Evolutionary conservation across 2,329 filamentous ascomycete species (phyloP), one percentile per base, ranked within the genome.

Genomic region (Cadophora gregata): DNA sequence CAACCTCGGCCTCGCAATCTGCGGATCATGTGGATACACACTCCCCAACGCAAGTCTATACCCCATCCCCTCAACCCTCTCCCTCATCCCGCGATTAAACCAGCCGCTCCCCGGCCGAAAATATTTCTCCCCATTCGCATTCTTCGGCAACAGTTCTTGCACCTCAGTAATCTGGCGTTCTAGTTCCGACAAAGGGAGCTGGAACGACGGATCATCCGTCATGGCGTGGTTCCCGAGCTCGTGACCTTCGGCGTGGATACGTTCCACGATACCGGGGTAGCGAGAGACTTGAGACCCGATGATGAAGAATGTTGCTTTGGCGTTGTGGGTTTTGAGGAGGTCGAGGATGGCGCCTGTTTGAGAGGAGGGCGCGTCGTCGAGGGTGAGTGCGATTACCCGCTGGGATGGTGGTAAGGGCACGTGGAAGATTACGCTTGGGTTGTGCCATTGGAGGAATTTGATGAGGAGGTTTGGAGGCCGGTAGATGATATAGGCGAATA

Each of bases 21-120:
- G 93, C n/a, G 93, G 89, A 80, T 97, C 93, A 80, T 97, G 93
- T 5, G 93, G 93, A 79, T 96, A 97, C 48, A 97, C 89, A 77
- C 88, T 89, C 2, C 93, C 93, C 47, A 97, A 80, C n/a, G 93
- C 90, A 61, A 96, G 82, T 59, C 84, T 82, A 78, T 93, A 94
- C 4, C 88, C 89, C 68, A 93, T 76, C 61, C 79, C 81, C 38
- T 80, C 79, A 8, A 93, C 79, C 42, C 90, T 76, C 38, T 79
- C 78, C 24, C 91, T 83, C 88, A 97, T 94, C 21, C 85, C 78
- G 50, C 82, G 81, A 74, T 85, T 93, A 80, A 97, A 97, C 77
- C 96, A 90, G 16, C 93, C 93, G 0, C 90, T 93, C 0, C 93
- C 93, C 0, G 93, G 93, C 0, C 93, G 86, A 79, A 96, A 97